A percentile compares a stretch with the other conserved stretches of the same genome.
phyloP scores from a whole-genome alignment of 2,329 filamentous ascomycete genomes.

The Pezicula carpinea region DNA sequence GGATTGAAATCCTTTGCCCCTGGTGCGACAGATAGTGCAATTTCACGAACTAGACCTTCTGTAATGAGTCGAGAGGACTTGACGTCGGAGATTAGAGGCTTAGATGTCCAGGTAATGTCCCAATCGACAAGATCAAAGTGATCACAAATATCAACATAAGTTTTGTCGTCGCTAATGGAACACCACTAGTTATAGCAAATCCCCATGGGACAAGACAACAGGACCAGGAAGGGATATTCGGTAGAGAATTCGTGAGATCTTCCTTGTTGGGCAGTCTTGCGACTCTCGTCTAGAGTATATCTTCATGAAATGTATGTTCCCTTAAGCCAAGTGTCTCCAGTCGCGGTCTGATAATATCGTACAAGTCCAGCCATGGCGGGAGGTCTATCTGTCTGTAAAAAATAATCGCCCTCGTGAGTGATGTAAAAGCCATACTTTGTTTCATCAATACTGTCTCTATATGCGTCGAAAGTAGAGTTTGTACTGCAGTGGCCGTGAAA shows the following conservation, averaged over 20 bases:
- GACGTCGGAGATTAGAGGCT: conserved; percentile 1
- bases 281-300: conserved; percentile 1
- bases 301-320: conserved; percentile 1
- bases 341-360: conserved; percentile 23
- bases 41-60: neutral
- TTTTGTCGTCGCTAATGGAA: neutral
- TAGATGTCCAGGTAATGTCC: neutral
- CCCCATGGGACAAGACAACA: conserved; percentile 1
- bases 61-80: conserved; percentile 1
- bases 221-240: conserved; percentile 2
- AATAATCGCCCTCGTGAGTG: conserved; percentile 2
- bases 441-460: too few relatives aligned
- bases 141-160: neutral
- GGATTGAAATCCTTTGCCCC: neutral
- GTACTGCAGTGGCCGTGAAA: neutral
- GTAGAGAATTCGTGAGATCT: neutral
- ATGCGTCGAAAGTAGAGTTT: neutral
- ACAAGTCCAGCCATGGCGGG: conserved; percentile 17
- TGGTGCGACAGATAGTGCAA: neutral
- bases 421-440: neutral
- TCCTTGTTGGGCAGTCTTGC: neutral
- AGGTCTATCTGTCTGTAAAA: neutral
- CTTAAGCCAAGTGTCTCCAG: conserved; percentile 20
- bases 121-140: conserved; percentile 1
- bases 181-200: neutral